Conservation (phyloP, 495 filamentous ascomycete species). For the Gamarada debralockiae region DNA sequence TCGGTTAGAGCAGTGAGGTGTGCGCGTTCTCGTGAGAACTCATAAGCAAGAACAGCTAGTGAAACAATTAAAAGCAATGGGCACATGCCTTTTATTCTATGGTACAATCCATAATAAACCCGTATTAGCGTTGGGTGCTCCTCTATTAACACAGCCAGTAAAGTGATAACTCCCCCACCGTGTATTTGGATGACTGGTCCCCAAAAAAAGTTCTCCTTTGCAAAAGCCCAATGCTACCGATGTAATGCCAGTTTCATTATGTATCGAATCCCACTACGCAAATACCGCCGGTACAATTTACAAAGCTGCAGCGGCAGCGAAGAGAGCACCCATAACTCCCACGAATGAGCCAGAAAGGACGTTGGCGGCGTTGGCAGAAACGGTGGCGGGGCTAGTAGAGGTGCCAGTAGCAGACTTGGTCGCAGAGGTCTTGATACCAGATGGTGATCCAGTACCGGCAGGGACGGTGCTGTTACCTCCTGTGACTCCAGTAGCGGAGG, state of each 20-base stretch:
- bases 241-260: constrained; percentile 1
- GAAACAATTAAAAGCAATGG: too few species aligned
- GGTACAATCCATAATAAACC: too few species aligned
- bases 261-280: constrained; percentile 4
- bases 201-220: neutral
- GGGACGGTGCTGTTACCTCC: neutral
- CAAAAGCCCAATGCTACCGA: neutral
- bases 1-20: too few species aligned
- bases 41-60: too few species aligned
- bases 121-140: too few species aligned
- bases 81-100: too few species aligned
- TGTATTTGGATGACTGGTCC: neutral
- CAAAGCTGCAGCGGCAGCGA: constrained; percentile 17
- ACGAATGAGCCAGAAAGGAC: constrained; percentile 15
- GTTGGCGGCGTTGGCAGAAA: constrained; percentile 4
- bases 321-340: constrained; percentile 13
- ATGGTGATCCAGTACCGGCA: neutral
- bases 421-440: neutral
- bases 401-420: neutral
- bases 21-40: too few species aligned
- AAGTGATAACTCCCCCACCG: neutral
- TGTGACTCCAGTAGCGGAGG: neutral
- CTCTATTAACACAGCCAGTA: too few species aligned
- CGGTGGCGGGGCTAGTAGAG: constrained; percentile 1
- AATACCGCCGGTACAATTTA: constrained; percentile 10